Conservation (phyloP, 2,329 filamentous ascomycete genomes). For the Clarireedia paspali region DNA sequence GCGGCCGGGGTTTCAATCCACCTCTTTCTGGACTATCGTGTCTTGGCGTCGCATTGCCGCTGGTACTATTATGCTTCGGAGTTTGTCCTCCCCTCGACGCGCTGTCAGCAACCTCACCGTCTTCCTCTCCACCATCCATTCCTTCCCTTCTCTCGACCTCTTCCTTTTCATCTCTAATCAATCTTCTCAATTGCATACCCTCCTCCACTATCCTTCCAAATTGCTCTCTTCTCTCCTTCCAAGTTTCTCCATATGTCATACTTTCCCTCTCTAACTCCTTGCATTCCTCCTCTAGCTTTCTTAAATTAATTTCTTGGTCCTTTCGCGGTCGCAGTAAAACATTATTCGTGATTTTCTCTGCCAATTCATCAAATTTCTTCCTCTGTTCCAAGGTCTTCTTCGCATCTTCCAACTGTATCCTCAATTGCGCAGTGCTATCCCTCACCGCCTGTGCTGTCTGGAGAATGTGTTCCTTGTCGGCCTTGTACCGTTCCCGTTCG, state of each 20-base stretch:
- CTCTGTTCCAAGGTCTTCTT: slow-evolving; percentile 68
- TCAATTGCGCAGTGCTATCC: slow-evolving; percentile 64
- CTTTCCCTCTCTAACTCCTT: slow-evolving; percentile 79
- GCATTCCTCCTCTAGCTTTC: slow-evolving; percentile 83
- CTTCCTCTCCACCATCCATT: slow-evolving; percentile 55
- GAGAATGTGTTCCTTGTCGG: slow-evolving; percentile 72
- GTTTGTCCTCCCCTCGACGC: slow-evolving; percentile 43
- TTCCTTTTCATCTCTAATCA: slow-evolving; percentile 93
- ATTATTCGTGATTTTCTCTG: slow-evolving; percentile 79
- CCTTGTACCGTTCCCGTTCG: slow-evolving; percentile 76
- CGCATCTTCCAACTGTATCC: slow-evolving; percentile 68
- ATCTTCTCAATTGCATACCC: slow-evolving; percentile 72
- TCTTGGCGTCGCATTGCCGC: slow-evolving; percentile 40
- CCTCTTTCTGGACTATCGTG: slow-evolving; percentile 40
- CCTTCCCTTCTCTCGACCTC: slow-evolving; percentile 84
- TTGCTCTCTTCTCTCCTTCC: slow-evolving; percentile 77
- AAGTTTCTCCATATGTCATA: slow-evolving; percentile 71
- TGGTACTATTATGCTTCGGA: slow-evolving; percentile 41
- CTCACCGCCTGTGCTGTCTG: slow-evolving; percentile 71
- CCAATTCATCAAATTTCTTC: slow-evolving; percentile 80
- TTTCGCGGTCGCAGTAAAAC: slow-evolving; percentile 73
- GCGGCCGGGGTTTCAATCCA: slow-evolving; percentile 29
- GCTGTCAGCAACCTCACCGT: slow-evolving; percentile 50
- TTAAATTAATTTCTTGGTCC: slow-evolving; percentile 70
- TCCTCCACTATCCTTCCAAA: slow-evolving; percentile 87